These are phyloP conservation scores for Syncephalastrum monosporum DNA, from an alignment of 371 early-diverging fungal genomes.

Conservation along the genomic window DNA sequence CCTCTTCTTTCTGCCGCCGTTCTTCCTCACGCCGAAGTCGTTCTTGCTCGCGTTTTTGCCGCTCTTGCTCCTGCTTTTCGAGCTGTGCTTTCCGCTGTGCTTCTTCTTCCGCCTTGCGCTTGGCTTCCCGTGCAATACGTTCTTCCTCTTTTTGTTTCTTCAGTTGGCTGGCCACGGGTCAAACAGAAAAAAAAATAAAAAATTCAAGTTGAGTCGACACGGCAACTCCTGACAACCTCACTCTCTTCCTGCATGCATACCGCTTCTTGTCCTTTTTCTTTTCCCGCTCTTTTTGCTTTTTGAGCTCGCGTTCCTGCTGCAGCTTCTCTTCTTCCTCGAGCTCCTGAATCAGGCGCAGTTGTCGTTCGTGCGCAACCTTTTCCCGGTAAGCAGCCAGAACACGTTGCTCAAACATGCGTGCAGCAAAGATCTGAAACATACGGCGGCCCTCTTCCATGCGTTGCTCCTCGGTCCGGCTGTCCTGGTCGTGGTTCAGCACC, in stretches of 20 bases:
- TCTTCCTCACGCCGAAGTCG: conserved; percentile 25
- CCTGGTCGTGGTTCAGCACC: conserved; percentile 35
- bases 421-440: conserved; percentile 94
- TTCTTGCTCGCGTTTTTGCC: conserved; percentile 49
- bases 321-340: conserved; percentile 78
- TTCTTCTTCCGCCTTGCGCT: conserved; percentile 37
- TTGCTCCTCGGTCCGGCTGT: conserved; percentile 76
- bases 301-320: conserved; percentile 66
- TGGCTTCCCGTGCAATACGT: conserved; percentile 36
- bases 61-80: conserved; percentile 45
- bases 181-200: conserved; percentile 6
- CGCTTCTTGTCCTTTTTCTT: conserved; percentile 60
- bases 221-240: too few relatives aligned
- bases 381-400: conserved; percentile 90
- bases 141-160: conserved; percentile 45
- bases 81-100: conserved; percentile 25
- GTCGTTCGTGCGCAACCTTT: conserved; percentile 84
- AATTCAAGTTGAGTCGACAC: background rate
- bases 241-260: conserved; percentile 38
- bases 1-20: conserved; percentile 49
- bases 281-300: conserved; percentile 69
- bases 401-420: conserved; percentile 94
- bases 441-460: conserved; percentile 89
- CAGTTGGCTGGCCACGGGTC: conserved; percentile 22
- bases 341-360: conserved; percentile 75